phyloP scores from a whole-genome alignment of 345 rosid species.

The Camelina neglecta region DNA sequence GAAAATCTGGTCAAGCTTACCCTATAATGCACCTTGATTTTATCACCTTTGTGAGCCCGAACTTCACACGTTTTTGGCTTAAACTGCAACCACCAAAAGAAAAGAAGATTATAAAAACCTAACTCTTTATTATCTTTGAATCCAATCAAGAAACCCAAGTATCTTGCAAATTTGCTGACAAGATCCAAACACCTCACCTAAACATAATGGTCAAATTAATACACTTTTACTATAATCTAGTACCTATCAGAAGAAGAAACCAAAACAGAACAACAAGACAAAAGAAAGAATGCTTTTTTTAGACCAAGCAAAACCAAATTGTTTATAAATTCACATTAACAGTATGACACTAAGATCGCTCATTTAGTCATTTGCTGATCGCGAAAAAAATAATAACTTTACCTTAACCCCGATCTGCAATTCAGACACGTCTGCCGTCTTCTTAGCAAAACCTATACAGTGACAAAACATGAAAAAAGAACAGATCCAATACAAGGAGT shows the following conservation, averaged over 20 bases:
- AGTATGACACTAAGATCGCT: neutral
- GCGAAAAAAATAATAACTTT: neutral
- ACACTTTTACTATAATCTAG: neutral
- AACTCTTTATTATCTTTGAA: neutral
- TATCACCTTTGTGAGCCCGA: slow-evolving; percentile 94
- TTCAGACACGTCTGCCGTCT: slow-evolving; percentile 73
- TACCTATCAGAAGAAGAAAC: neutral
- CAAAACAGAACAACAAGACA: slow-evolving; percentile 1
- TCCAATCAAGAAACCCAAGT: neutral
- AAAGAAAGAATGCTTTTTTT: slow-evolving; percentile 1
- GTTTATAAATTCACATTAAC: neutral
- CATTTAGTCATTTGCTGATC: neutral
- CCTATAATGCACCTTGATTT: slow-evolving; percentile 83
- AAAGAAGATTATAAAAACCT: neutral
- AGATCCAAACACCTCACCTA: neutral
- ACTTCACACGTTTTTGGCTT: slow-evolving; percentile 77
- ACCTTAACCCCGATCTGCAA: slow-evolving; percentile 98
- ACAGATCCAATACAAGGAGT: slow-evolving; percentile 18
- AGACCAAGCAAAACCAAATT: slow-evolving; percentile 11
- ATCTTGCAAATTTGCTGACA: neutral
- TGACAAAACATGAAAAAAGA: neutral
- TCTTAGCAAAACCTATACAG: slow-evolving; percentile 62
- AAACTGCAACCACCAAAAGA: slow-evolving; percentile 44
- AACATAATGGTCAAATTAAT: neutral
- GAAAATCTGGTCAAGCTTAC: slow-evolving; percentile 49